Percentiles rank a stretch among this genome's conserved stretches.
Conservation (phyloP, 306 rosid species). For the Myrica gale region DNA sequence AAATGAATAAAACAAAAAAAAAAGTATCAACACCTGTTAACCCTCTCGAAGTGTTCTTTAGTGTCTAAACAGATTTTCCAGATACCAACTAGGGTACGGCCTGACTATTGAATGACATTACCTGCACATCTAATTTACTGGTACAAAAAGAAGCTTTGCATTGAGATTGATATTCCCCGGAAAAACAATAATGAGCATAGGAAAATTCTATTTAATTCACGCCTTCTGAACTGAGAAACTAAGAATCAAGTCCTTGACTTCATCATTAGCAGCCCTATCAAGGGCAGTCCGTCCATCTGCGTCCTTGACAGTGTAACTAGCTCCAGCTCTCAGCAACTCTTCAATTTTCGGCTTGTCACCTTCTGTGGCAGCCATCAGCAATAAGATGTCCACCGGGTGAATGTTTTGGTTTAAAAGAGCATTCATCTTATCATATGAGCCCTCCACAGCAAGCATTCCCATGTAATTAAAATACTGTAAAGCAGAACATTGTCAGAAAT, state of each 20-base stretch:
- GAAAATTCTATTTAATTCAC: constrained; percentile 27
- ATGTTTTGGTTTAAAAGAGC: constrained; percentile 75
- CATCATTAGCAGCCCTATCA: constrained; percentile 60
- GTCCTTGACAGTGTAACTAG: constrained; percentile 60
- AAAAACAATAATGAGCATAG: not conserved
- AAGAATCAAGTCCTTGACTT: constrained; percentile 73
- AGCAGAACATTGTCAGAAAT: not conserved
- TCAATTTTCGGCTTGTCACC: constrained; percentile 91
- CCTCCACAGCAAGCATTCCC: constrained; percentile 99
- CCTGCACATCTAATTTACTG: not conserved
- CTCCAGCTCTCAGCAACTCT: constrained; percentile 91
- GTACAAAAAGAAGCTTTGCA: not conserved
- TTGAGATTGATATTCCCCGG: too few species aligned
- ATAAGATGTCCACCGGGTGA: constrained; percentile 84
- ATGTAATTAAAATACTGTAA: constrained; percentile 89
- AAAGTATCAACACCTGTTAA: too few species aligned
- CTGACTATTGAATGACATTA: too few species aligned
- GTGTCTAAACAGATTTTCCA: too few species aligned
- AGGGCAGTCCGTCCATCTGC: constrained; percentile 75
- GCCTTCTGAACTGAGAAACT: constrained; percentile 66
- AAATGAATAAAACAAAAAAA: too few species aligned
- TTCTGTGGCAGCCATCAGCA: constrained; percentile 79
- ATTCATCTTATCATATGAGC: constrained; percentile 87
- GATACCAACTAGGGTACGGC: too few species aligned
- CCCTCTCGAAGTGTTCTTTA: too few species aligned